Percentiles rank a stretch among this genome's conserved stretches.
These are phyloP conservation scores for Tylopilus rubrobrunneus DNA, from an alignment of 768 basidiomycete genomes.

Conservation along the genomic window DNA sequence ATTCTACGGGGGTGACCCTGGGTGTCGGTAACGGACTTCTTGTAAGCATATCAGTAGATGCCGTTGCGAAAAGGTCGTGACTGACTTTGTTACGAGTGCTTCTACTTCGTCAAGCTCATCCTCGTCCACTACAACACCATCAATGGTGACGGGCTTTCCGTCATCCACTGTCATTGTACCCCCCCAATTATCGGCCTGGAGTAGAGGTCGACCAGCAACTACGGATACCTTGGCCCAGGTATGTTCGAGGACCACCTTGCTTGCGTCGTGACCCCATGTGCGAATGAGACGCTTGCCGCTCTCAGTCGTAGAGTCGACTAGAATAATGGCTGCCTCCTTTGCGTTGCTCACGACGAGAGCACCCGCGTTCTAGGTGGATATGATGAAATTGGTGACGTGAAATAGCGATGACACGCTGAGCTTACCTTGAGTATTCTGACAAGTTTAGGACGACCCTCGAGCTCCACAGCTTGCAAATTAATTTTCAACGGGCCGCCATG, in stretches of 20 bases:
- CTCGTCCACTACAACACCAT: constrained; percentile 32
- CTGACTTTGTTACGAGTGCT: constrained; percentile 43
- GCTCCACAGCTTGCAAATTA: constrained; percentile 56
- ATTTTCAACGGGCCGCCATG: constrained; percentile 44
- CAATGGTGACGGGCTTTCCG: constrained; percentile 31
- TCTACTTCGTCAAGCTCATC: constrained; percentile 39
- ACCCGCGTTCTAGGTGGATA: constrained; percentile 46
- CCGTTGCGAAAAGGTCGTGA: constrained; percentile 13
- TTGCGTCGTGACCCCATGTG: constrained; percentile 50
- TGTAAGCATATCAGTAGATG: constrained; percentile 24
- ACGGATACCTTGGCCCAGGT: constrained; percentile 51
- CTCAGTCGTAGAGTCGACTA: constrained; percentile 52
- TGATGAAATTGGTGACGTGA: constrained; percentile 1
- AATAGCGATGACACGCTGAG: constrained; percentile 4
- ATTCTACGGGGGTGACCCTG: constrained; percentile 48
- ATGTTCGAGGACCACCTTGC: constrained; percentile 48
- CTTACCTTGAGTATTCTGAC: constrained; percentile 47
- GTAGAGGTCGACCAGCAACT: constrained; percentile 40
- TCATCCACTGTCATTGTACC: constrained; percentile 34
- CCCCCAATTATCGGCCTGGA: constrained; percentile 52
- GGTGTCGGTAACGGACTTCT: constrained; percentile 65
- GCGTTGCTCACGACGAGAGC: constrained; percentile 50
- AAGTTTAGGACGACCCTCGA: constrained; percentile 47
- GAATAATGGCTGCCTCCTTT: constrained; percentile 50
- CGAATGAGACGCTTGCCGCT: constrained; percentile 55